A percentile compares a stretch with the other conserved stretches of the same genome.
Conservation (phyloP, 352 stramenopile genomes). For the Globisporangium mamillatum region DNA sequence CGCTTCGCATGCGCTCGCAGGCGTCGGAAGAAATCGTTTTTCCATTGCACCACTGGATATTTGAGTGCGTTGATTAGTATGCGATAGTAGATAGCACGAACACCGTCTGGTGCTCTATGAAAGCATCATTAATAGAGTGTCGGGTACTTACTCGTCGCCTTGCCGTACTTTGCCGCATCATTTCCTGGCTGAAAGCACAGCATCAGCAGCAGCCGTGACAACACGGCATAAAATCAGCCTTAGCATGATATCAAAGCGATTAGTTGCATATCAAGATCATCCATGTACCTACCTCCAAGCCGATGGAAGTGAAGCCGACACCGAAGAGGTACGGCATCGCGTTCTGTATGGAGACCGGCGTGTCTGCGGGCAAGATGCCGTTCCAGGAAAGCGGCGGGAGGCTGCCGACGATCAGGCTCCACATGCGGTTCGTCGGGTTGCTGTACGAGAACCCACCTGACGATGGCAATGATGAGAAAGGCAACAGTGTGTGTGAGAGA, state of each 20-base stretch:
- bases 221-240: neutral
- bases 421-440: constrained; percentile 89
- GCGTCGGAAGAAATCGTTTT: constrained; percentile 54
- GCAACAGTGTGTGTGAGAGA: neutral
- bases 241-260: neutral
- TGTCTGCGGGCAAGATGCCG: constrained; percentile 54
- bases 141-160: constrained; percentile 45
- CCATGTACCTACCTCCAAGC: constrained; percentile 34
- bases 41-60: constrained; percentile 54
- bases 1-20: constrained; percentile 50
- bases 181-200: constrained; percentile 52
- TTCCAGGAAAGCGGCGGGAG: constrained; percentile 51
- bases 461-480: neutral
- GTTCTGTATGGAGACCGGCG: constrained; percentile 73
- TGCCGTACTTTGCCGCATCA: constrained; percentile 76
- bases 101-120: neutral
- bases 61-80: too few relatives aligned
- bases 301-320: constrained; percentile 82
- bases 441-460: constrained; percentile 29
- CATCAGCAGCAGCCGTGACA: neutral
- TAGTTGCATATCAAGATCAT: neutral
- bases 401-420: constrained; percentile 76
- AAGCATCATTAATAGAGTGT: neutral
- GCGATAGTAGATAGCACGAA: too few relatives aligned
- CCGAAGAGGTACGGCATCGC: constrained; percentile 55